phyloP scores from a whole-genome alignment of 2,329 filamentous ascomycete species.

The Elsinoe batatas region DNA sequence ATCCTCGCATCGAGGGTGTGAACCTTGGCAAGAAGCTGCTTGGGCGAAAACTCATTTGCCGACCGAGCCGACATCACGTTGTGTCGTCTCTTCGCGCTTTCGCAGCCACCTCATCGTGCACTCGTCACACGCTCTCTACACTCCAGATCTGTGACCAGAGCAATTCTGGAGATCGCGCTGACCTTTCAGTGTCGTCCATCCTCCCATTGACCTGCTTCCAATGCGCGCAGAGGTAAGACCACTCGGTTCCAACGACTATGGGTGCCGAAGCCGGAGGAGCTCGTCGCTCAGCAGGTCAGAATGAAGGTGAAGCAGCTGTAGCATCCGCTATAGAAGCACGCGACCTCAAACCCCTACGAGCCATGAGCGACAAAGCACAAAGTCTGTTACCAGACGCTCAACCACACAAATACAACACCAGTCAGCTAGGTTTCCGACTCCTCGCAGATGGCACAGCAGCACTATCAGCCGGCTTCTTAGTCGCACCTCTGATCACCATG shows the following conservation, averaged over 20 bases:
- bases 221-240: constrained; percentile 14
- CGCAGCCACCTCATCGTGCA: neutral
- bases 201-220: neutral
- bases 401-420: constrained; percentile 58
- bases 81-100: neutral
- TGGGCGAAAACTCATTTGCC: neutral
- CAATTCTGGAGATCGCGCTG: too few relatives aligned
- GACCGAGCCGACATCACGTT: neutral
- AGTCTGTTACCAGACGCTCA: neutral
- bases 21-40: neutral
- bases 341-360: neutral
- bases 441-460: constrained; percentile 61
- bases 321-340: constrained; percentile 12
- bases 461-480: constrained; percentile 59
- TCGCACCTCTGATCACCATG: constrained; percentile 76
- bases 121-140: neutral
- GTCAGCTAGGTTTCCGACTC: constrained; percentile 57
- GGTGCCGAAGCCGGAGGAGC: constrained; percentile 20
- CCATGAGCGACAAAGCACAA: constrained; percentile 3
- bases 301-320: constrained; percentile 8
- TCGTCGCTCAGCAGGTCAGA: constrained; percentile 9
- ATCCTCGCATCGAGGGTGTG: neutral
- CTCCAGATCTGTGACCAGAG: neutral
- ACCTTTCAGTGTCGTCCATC: too few relatives aligned
- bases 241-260: constrained; percentile 21